A percentile compares a stretch with the other conserved stretches of the same genome.
Evolutionary conservation across 768 basidiomycete species (phyloP).

Genomic region (Mycena maculata): DNA sequence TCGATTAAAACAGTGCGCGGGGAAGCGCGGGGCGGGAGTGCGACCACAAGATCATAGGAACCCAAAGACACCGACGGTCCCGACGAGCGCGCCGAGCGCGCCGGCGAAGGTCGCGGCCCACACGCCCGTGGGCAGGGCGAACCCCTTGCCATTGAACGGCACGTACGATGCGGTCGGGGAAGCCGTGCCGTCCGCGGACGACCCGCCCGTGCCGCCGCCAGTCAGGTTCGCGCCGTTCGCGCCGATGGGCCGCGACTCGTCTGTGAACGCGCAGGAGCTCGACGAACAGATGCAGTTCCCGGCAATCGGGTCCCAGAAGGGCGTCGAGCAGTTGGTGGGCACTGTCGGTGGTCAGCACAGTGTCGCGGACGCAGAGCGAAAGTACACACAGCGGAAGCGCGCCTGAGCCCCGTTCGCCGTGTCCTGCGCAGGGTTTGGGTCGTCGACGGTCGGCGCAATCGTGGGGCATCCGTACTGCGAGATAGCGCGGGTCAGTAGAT

Average conservation of each 20-base stretch:
- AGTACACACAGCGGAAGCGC: slow-evolving; percentile 62
- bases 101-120: slow-evolving; percentile 32
- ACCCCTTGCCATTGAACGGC: slow-evolving; percentile 58
- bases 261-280: slow-evolving; percentile 68
- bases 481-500: neutral
- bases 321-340: slow-evolving; percentile 77
- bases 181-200: slow-evolving; percentile 26
- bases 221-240: slow-evolving; percentile 78
- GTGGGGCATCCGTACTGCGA: slow-evolving; percentile 85
- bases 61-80: slow-evolving; percentile 28
- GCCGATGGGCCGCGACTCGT: slow-evolving; percentile 73
- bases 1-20: no score
- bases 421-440: slow-evolving; percentile 77
- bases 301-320: slow-evolving; percentile 83
- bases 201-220: slow-evolving; percentile 59
- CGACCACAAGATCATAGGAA: neutral
- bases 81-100: slow-evolving; percentile 30
- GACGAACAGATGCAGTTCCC: slow-evolving; percentile 73
- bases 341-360: slow-evolving; percentile 50
- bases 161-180: slow-evolving; percentile 51
- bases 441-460: slow-evolving; percentile 59
- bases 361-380: neutral
- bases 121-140: slow-evolving; percentile 26
- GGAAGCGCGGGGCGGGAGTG: no score
- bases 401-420: slow-evolving; percentile 55